A percentile compares a stretch with the other conserved stretches of the same genome.
Evolutionary conservation across 2,329 filamentous ascomycete species (phyloP).

Genomic region (Zymoseptoria tritici): DNA sequence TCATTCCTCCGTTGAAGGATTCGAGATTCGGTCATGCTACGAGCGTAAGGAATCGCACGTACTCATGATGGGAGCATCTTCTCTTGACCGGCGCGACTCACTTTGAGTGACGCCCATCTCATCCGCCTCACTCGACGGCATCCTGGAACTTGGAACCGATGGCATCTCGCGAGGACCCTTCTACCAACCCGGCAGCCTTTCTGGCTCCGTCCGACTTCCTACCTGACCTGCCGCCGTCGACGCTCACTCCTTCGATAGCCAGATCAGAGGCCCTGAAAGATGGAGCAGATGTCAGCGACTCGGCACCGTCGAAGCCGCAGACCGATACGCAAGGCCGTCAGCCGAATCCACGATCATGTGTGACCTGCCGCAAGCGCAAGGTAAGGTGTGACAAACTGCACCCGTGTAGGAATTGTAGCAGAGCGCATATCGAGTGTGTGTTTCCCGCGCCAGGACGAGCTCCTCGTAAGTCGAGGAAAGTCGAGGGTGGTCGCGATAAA

Average conservation of each 20-base stretch:
- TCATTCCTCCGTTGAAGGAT: neutral
- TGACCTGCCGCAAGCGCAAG: constrained; percentile 52
- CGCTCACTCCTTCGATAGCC: constrained; percentile 8
- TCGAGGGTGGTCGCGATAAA: constrained; percentile 49
- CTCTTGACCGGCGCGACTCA: neutral
- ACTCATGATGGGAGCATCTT: neutral
- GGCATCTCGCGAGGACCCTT: neutral
- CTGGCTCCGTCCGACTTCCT: constrained; percentile 20
- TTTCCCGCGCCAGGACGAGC: constrained; percentile 69
- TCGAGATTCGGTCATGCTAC: neutral
- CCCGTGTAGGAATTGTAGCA: constrained; percentile 67
- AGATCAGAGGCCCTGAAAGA: constrained; percentile 3
- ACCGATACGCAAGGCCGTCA: constrained; percentile 28
- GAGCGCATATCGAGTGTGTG: constrained; percentile 62
- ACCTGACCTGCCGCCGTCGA: constrained; percentile 17
- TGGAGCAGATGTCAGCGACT: neutral
- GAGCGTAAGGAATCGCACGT: neutral
- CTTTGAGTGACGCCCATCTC: neutral
- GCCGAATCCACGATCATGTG: constrained; percentile 39
- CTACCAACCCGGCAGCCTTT: constrained; percentile 2
- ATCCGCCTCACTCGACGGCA: neutral
- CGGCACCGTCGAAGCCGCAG: constrained; percentile 7
- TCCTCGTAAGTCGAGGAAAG: constrained; percentile 59
- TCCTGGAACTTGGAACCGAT: neutral
- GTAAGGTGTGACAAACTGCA: constrained; percentile 73